A percentile compares a stretch with the other conserved stretches of the same genome.
phyloP scores from a whole-genome alignment of 441 rosid species.

The Manihot esculenta region DNA sequence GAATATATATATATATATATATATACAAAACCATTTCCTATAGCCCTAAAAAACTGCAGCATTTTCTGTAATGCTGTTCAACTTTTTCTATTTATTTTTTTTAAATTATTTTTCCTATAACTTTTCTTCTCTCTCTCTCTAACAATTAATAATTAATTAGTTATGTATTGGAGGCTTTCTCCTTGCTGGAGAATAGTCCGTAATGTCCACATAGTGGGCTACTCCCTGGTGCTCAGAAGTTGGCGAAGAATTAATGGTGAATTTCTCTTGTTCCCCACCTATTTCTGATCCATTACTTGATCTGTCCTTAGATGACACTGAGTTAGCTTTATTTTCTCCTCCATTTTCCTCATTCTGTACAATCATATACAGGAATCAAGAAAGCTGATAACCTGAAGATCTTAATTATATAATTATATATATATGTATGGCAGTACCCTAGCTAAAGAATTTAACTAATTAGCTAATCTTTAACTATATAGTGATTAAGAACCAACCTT shows the following conservation, averaged over 20 bases:
- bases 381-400: neutral
- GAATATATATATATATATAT: too few relatives aligned
- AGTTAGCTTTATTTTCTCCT: constrained; percentile 2
- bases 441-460: neutral
- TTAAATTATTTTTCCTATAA: neutral
- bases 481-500: constrained; percentile 31
- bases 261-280: constrained; percentile 17
- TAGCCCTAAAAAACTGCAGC: constrained; percentile 44
- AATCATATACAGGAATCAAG: constrained; percentile 2
- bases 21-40: constrained; percentile 29
- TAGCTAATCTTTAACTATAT: neutral
- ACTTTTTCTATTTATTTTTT: neutral
- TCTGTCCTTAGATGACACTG: neutral
- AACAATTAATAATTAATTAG: constrained; percentile 9
- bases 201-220: constrained; percentile 23
- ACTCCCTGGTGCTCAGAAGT: constrained; percentile 15
- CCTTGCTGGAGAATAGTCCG: constrained; percentile 51
- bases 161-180: constrained; percentile 60
- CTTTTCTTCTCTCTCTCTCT: neutral
- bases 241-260: constrained; percentile 17
- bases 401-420: too few relatives aligned
- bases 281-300: constrained; percentile 21
- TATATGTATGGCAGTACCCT: too few relatives aligned
- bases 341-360: constrained; percentile 30
- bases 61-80: constrained; percentile 46